A percentile compares a stretch with the other conserved stretches of the same genome.
These are phyloP conservation scores for Cladosporium sp. DNA, from an alignment of 2,329 filamentous ascomycete genomes.

Conservation along the genomic window DNA sequence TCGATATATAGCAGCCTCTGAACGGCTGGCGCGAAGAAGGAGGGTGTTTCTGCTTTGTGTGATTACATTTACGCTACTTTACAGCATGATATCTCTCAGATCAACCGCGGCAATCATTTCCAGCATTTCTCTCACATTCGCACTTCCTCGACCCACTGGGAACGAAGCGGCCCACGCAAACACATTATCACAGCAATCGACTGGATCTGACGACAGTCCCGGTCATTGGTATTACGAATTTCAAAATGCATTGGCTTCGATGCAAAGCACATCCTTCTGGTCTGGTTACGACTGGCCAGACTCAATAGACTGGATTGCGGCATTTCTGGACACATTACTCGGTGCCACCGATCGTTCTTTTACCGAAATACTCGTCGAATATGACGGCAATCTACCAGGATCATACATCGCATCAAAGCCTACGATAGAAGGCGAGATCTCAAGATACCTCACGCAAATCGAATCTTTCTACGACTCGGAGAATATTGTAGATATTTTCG, in stretches of 20 bases:
- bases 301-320: conserved; percentile 29
- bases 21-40: background rate
- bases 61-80: background rate
- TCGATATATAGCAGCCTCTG: background rate
- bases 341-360: conserved; percentile 22
- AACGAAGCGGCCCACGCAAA: background rate
- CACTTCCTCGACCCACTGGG: conserved; percentile 1
- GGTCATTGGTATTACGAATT: conserved; percentile 25
- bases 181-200: background rate
- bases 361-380: conserved; percentile 16
- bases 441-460: conserved; percentile 25
- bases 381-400: conserved; percentile 14
- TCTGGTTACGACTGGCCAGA: conserved; percentile 29
- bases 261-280: conserved; percentile 28
- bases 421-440: conserved; percentile 22
- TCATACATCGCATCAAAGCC: conserved; percentile 13
- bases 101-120: background rate
- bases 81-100: conserved; percentile 6
- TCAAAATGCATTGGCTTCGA: conserved; percentile 22
- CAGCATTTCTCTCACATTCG: background rate
- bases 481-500: conserved; percentile 29
- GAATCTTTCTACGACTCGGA: conserved; percentile 26
- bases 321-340: conserved; percentile 26
- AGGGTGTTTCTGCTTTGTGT: background rate
- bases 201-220: no score